Evolutionary conservation across 2,329 filamentous ascomycete species (phyloP).

Genomic region (Aspergillus sp.): DNA sequence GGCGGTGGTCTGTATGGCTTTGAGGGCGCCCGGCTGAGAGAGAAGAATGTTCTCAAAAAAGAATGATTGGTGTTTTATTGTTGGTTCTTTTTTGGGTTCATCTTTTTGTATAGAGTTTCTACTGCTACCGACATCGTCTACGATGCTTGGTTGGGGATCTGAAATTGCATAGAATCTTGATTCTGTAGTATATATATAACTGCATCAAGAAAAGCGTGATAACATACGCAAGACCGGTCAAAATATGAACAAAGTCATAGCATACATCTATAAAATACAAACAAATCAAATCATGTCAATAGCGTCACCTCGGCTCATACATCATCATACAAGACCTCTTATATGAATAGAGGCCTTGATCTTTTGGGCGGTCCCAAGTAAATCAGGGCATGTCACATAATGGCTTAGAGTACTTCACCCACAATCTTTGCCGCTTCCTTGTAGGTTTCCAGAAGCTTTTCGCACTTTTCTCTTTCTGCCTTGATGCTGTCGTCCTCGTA

Average conservation of each 20-base stretch:
- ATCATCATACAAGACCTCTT: not conserved
- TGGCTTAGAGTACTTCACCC: conserved; percentile 71
- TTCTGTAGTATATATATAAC: no score
- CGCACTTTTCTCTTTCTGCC: conserved; percentile 96
- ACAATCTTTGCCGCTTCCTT: conserved; percentile 97
- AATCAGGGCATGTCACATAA: no score
- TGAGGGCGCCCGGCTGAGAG: conserved; percentile 44
- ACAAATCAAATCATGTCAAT: not conserved
- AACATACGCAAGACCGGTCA: no score
- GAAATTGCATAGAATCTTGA: no score
- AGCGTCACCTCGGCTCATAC: not conserved
- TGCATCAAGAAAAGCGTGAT: no score
- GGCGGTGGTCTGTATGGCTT: conserved; percentile 86
- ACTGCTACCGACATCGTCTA: no score
- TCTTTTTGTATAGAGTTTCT: not conserved
- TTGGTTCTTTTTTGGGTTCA: not conserved
- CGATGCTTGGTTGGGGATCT: no score
- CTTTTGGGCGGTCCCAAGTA: no score
- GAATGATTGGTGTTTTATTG: conserved; percentile 2
- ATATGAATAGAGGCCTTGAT: no score
- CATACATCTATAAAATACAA: not conserved
- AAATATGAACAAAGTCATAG: not conserved
- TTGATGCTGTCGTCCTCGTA: conserved; percentile 98
- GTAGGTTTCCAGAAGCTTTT: conserved; percentile 90
- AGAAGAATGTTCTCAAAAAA: conserved; percentile 12